Evolutionary conservation across 257 asterid genomes (phyloP).

Genomic region (Penstemon newberryi): DNA sequence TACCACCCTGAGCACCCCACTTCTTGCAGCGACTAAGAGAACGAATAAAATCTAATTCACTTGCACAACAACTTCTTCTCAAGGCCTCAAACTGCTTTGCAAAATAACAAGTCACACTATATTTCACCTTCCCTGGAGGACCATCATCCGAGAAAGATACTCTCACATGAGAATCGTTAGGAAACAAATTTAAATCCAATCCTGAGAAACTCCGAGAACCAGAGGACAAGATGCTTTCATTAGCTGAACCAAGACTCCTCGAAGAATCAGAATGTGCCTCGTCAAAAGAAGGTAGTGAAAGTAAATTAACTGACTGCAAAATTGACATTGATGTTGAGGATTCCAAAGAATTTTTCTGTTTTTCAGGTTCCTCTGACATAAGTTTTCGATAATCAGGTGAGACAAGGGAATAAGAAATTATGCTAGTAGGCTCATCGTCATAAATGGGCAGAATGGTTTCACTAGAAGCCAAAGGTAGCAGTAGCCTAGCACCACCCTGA

Average conservation of each 20-base stretch:
- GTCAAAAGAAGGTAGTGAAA: slow-evolving; percentile 50
- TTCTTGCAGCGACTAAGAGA: slow-evolving; percentile 80
- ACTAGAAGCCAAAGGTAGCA: slow-evolving; percentile 50
- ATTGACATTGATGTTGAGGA: slow-evolving; percentile 48
- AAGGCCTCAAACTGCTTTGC: slow-evolving; percentile 72
- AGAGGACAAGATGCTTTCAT: slow-evolving; percentile 46
- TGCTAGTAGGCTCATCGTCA: slow-evolving; percentile 82
- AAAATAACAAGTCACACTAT: slow-evolving; percentile 67
- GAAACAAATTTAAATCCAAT: slow-evolving; percentile 45
- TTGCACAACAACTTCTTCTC: slow-evolving; percentile 59
- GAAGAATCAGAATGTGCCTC: slow-evolving; percentile 44
- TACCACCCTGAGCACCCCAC: slow-evolving; percentile 92
- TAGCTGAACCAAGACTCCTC: slow-evolving; percentile 40
- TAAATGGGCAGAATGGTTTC: slow-evolving; percentile 61
- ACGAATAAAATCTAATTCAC: slow-evolving; percentile 63
- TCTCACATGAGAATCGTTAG: slow-evolving; percentile 51
- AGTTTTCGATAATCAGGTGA: slow-evolving; percentile 52
- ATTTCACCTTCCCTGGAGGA: slow-evolving; percentile 70
- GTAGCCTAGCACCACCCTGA: slow-evolving; percentile 58
- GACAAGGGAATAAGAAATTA: slow-evolving; percentile 59
- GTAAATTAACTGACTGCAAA: slow-evolving; percentile 48
- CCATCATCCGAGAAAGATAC: slow-evolving; percentile 60
- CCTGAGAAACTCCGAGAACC: slow-evolving; percentile 46
- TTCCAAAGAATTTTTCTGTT: slow-evolving; percentile 42
- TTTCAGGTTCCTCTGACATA: slow-evolving; percentile 49